These are phyloP conservation scores for Hypoxylon intermedium DNA, from an alignment of 495 filamentous ascomycete species.

Conservation along the genomic window DNA sequence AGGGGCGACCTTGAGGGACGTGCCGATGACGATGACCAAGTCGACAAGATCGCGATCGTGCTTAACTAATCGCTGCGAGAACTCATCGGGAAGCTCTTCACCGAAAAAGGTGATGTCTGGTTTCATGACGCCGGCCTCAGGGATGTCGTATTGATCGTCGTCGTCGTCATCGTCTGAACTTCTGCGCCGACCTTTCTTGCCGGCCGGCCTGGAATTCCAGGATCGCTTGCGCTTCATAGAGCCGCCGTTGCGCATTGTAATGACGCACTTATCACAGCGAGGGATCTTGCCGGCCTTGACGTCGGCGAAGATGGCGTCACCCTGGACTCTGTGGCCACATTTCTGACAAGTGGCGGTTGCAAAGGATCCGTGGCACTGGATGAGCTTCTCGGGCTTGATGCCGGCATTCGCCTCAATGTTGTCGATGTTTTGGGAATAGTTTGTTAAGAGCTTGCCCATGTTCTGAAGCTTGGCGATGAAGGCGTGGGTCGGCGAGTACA, in stretches of 20 bases:
- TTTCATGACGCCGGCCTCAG: slow-evolving; percentile 91
- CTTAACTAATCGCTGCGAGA: slow-evolving; percentile 78
- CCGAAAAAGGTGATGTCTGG: slow-evolving; percentile 99
- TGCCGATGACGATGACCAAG: slow-evolving; percentile 96
- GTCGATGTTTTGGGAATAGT: slow-evolving; percentile 99
- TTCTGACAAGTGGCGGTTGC: slow-evolving; percentile 90
- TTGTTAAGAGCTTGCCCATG: slow-evolving; percentile 88
- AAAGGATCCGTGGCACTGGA: slow-evolving; percentile 97
- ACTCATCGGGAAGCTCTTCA: slow-evolving; percentile 82
- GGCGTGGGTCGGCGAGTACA: slow-evolving; percentile 84
- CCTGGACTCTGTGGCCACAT: slow-evolving; percentile 76
- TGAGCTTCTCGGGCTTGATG: slow-evolving; percentile 79
- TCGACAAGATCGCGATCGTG: slow-evolving; percentile 83
- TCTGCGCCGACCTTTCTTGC: slow-evolving; percentile 68
- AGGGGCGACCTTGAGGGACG: slow-evolving; percentile 93
- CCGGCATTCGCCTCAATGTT: slow-evolving; percentile 92
- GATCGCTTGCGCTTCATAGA: slow-evolving; percentile 77
- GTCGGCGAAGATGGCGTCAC: slow-evolving; percentile 77
- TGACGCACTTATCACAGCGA: slow-evolving; percentile 67
- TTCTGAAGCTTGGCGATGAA: slow-evolving; percentile 96
- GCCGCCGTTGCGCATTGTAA: slow-evolving; percentile 20
- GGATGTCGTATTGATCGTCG: slow-evolving; percentile 73
- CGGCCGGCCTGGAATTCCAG: slow-evolving; percentile 65
- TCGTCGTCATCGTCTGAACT: slow-evolving; percentile 65
- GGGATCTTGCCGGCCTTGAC: slow-evolving; percentile 77